Evolutionary conservation across 768 basidiomycete genomes (phyloP), one percentile per base, ranked within the genome.

Genomic region (Xanthoconium stramineum): DNA sequence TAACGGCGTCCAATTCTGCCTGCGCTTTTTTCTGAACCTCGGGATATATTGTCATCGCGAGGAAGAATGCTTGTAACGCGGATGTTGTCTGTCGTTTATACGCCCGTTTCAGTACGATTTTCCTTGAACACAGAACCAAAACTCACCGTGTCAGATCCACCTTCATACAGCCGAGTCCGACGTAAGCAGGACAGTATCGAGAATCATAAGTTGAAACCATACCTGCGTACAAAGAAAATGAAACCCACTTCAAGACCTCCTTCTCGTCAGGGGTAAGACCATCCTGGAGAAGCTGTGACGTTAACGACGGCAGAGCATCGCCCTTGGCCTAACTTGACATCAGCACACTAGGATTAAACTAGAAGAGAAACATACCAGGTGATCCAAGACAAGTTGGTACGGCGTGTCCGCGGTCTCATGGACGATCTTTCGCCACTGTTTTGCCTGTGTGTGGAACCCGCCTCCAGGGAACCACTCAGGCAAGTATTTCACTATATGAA

Each of bases 101-200:
- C 5, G 12, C 6, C n/a, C 24, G 24, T 35, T 47, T n/a, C 20
- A 53, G 4, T 36, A 20, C 5, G 13, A 39, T 33, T 40, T 14
- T 6, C 35, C 37, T 20, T 20, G 14, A 12, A 35, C 10, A 11
- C 4, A 24, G 33, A 80, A 70, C 17, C 17, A 28, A 24, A 24
- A 46, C 44, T 33, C 32, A 55, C 60, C n/a, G 59, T 61, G 30
- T 63, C 56, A 9, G 57, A 33, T 42, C 53, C 60, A 35, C 50
- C 80, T 78, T 13, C 19, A 32, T 10, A 2, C 9, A 35, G 12
- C 12, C 33, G 11, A 6, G 6, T 17, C 15, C n/a, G 17, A 47
- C 3, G 5, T 19, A 24, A 54, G 30, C 11, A 5, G 2, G 17
- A 4, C 12, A 11, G 9, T 17, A 1, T 12, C 12, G 14, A 20